A percentile compares a stretch with the other conserved stretches of the same genome.
phyloP scores from a whole-genome alignment of 768 basidiomycete species.

The Cystofilobasidium capitatum region DNA sequence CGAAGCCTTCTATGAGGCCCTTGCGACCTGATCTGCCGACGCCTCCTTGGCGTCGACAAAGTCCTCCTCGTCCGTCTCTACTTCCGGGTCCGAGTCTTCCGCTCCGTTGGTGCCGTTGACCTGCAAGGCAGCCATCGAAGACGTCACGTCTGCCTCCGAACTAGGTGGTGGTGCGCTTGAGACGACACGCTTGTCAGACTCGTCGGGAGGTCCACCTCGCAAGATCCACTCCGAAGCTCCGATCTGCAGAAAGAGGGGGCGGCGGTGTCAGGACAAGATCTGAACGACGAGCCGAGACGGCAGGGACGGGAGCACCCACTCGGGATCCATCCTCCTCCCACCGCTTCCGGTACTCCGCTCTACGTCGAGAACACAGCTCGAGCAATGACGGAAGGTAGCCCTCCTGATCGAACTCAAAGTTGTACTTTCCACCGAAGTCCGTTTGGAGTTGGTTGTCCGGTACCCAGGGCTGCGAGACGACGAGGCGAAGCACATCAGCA shows the following conservation, averaged over 20 bases:
- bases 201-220: constrained; percentile 5
- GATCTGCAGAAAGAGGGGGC: constrained; percentile 4
- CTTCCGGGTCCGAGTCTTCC: background rate
- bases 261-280: background rate
- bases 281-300: background rate
- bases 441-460: constrained; percentile 20
- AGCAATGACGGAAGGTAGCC: constrained; percentile 2
- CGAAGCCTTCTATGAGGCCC: background rate
- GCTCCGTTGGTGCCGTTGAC: background rate
- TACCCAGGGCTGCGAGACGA: constrained; percentile 11
- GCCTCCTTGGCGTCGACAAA: constrained; percentile 4
- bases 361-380: background rate
- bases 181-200: background rate
- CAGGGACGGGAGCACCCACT: background rate
- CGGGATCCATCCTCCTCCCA: constrained; percentile 8
- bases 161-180: too few relatives aligned
- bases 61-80: background rate
- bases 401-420: constrained; percentile 14
- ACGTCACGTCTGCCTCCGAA: background rate
- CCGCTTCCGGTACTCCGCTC: constrained; percentile 5
- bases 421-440: constrained; percentile 16
- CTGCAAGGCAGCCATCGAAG: background rate
- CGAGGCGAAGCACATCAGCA: background rate
- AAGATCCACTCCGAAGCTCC: constrained; percentile 22
- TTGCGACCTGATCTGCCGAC: background rate